Conservation (phyloP, 352 stramenopile species). For the Phytopythium delawarense region DNA sequence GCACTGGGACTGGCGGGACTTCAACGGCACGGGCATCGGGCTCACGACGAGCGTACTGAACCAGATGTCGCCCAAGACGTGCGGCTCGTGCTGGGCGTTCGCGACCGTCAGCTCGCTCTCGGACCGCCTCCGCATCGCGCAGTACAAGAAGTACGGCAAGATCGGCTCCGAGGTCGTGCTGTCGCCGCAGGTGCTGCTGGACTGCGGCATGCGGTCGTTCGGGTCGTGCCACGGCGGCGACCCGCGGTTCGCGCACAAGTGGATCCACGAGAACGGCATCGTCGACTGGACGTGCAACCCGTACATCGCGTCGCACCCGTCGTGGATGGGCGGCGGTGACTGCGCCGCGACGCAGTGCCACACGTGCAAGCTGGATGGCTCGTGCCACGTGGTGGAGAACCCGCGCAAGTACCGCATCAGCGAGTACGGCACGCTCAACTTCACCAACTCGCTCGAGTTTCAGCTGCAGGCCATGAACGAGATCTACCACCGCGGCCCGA, state of each 20-base stretch:
- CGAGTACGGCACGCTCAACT: constrained; percentile 76
- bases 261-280: constrained; percentile 81
- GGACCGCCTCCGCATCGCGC: constrained; percentile 71
- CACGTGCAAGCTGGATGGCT: constrained; percentile 50
- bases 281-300: constrained; percentile 79
- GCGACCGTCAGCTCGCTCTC: constrained; percentile 67
- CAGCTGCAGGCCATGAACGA: constrained; percentile 90
- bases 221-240: constrained; percentile 77
- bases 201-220: constrained; percentile 81
- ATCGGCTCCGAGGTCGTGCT: constrained; percentile 57
- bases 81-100: constrained; percentile 79
- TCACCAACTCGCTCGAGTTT: constrained; percentile 56
- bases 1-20: constrained; percentile 80
- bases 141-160: constrained; percentile 51
- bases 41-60: constrained; percentile 73
- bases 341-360: constrained; percentile 68
- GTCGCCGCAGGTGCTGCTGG: constrained; percentile 62
- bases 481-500: constrained; percentile 94
- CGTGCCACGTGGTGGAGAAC: constrained; percentile 52
- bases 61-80: constrained; percentile 74
- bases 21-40: constrained; percentile 72
- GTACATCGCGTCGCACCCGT: constrained; percentile 78
- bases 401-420: constrained; percentile 67
- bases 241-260: constrained; percentile 76
- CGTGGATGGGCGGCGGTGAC: constrained; percentile 52